phyloP scores from a whole-genome alignment of 2,329 filamentous ascomycete genomes.

The Pleomassaria siparia region DNA sequence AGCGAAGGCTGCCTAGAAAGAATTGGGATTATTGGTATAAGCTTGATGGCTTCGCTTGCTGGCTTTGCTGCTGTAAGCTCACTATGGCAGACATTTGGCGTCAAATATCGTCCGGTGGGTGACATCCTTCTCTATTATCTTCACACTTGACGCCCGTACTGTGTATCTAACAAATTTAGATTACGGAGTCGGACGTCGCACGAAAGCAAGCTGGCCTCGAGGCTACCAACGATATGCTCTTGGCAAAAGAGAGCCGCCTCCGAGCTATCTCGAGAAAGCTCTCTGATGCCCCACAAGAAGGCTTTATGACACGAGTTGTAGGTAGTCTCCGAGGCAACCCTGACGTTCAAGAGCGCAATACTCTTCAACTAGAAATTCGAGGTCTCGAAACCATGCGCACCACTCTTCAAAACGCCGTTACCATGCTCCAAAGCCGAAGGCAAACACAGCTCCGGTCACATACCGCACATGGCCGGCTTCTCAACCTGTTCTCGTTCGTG shows the following conservation, averaged over 20 bases:
- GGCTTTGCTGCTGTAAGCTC: slow-evolving; percentile 88
- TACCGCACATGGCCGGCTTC: slow-evolving; percentile 65
- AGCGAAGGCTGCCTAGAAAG: slow-evolving; percentile 62
- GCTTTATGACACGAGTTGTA: slow-evolving; percentile 73
- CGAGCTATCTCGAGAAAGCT: slow-evolving; percentile 69
- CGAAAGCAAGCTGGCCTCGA: slow-evolving; percentile 78
- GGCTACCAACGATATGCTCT: slow-evolving; percentile 77
- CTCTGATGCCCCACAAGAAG: slow-evolving; percentile 50
- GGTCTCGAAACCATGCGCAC: slow-evolving; percentile 80
- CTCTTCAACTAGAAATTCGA: slow-evolving; percentile 72
- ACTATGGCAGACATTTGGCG: slow-evolving; percentile 80
- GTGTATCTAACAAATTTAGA: slow-evolving; percentile 27
- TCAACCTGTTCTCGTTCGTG: slow-evolving; percentile 64
- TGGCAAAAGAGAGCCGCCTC: slow-evolving; percentile 71
- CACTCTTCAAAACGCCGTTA: slow-evolving; percentile 66
- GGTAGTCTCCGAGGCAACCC: slow-evolving; percentile 67
- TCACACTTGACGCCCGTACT: not conserved
- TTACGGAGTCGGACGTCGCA: slow-evolving; percentile 72
- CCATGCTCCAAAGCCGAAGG: slow-evolving; percentile 63
- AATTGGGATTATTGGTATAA: slow-evolving; percentile 82
- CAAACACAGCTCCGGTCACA: slow-evolving; percentile 66
- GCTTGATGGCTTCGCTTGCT: slow-evolving; percentile 83
- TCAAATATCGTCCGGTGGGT: slow-evolving; percentile 59
- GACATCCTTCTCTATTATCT: not conserved
- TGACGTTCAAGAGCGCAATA: slow-evolving; percentile 55